Evolutionary conservation across 345 rosid genomes (phyloP).

Genomic region (Bruguiera sexangula): DNA sequence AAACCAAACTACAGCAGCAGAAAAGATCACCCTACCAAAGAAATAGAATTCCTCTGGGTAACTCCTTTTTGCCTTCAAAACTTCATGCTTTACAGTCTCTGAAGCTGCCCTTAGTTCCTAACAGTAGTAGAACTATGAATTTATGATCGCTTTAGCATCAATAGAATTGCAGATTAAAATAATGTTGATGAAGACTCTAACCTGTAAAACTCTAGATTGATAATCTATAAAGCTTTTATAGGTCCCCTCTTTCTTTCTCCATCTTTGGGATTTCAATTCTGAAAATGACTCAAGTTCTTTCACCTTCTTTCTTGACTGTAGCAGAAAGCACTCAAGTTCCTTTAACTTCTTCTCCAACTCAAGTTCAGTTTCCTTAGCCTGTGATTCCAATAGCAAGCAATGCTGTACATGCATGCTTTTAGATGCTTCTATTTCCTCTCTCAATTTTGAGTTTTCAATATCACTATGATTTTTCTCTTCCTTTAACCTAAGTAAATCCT

Average conservation of each 20-base stretch:
- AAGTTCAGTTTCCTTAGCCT: slow-evolving; percentile 47
- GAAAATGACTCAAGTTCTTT: slow-evolving; percentile 73
- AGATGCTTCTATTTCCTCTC: slow-evolving; percentile 52
- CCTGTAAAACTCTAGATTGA: slow-evolving; percentile 67
- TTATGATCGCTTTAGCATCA: slow-evolving; percentile 11
- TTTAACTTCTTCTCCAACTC: slow-evolving; percentile 58
- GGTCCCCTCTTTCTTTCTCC: slow-evolving; percentile 64
- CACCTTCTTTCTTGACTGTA: slow-evolving; percentile 57
- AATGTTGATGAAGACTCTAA: slow-evolving; percentile 26
- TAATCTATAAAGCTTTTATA: slow-evolving; percentile 52
- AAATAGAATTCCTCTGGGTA: slow-evolving; percentile 57
- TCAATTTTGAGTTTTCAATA: slow-evolving; percentile 57
- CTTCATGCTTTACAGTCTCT: slow-evolving; percentile 59
- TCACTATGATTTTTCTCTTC: slow-evolving; percentile 55
- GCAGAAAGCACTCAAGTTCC: slow-evolving; percentile 51
- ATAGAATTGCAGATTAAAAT: slow-evolving; percentile 12
- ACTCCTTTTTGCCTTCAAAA: slow-evolving; percentile 51
- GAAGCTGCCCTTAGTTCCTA: slow-evolving; percentile 70
- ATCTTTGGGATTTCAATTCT: slow-evolving; percentile 57
- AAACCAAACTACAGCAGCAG: slow-evolving; percentile 12
- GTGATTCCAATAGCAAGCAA: slow-evolving; percentile 50
- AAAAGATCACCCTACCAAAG: slow-evolving; percentile 47
- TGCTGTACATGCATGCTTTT: slow-evolving; percentile 53
- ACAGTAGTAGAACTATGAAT: slow-evolving; percentile 12
- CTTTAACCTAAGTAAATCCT: slow-evolving; percentile 46